phyloP scores from a whole-genome alignment of 2,329 filamentous ascomycete genomes.

The Fusarium phyllophilum region DNA sequence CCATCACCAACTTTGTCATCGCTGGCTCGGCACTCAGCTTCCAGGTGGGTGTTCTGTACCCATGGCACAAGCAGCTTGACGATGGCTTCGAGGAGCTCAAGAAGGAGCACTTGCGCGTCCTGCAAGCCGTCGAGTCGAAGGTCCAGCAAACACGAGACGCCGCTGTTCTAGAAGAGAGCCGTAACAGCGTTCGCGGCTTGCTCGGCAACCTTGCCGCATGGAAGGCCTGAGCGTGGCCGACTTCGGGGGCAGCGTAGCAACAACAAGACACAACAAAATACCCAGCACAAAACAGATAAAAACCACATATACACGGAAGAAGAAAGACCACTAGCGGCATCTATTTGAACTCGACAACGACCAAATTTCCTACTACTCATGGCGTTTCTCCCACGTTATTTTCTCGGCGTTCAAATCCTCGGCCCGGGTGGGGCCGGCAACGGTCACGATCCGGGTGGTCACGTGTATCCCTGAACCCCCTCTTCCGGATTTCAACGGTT shows the following conservation, averaged over 20 bases:
- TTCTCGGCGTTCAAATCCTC: slow-evolving; percentile 29
- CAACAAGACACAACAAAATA: slow-evolving; percentile 1
- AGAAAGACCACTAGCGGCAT: neutral
- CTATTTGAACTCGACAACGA: neutral
- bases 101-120: slow-evolving; percentile 41
- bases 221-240: slow-evolving; percentile 35
- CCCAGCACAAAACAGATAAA: neutral
- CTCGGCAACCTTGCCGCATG: slow-evolving; percentile 29
- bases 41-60: slow-evolving; percentile 76
- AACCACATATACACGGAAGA: neutral
- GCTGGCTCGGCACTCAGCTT: slow-evolving; percentile 72
- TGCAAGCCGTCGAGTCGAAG: slow-evolving; percentile 27
- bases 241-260: slow-evolving; percentile 26
- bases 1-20: slow-evolving; percentile 65
- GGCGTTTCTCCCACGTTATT: slow-evolving; percentile 27
- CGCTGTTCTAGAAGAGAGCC: slow-evolving; percentile 24
- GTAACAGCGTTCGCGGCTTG: slow-evolving; percentile 24
- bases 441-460: slow-evolving; percentile 30
- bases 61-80: slow-evolving; percentile 75
- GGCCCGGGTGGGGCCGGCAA: slow-evolving; percentile 30
- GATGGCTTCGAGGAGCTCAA: slow-evolving; percentile 60
- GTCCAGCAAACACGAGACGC: slow-evolving; percentile 15
- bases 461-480: slow-evolving; percentile 20
- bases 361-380: neutral
- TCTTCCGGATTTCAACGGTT: slow-evolving; percentile 4